phyloP scores from a whole-genome alignment of 2,329 filamentous ascomycete genomes.

The Botrytis porri region DNA sequence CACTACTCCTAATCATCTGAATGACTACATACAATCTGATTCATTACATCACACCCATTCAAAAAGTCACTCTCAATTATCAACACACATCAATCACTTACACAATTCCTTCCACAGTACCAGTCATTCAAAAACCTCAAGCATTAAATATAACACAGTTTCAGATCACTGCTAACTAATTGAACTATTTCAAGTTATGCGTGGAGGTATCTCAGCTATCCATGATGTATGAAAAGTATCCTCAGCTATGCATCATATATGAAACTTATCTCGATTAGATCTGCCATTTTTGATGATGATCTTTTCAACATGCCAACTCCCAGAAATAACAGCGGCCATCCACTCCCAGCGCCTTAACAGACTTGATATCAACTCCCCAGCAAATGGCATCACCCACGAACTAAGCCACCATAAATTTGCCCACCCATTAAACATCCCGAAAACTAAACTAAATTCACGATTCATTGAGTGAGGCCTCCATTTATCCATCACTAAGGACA shows the following conservation, averaged over 20 bases:
- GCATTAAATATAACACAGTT: neutral
- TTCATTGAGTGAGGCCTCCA: accelerated
- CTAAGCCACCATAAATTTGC: neutral
- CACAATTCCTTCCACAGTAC: too few relatives aligned
- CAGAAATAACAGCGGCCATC: neutral
- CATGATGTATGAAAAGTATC: too few relatives aligned
- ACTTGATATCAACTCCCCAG: neutral
- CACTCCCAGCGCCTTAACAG: neutral
- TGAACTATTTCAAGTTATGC: neutral
- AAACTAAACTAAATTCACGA: neutral
- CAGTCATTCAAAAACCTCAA: neutral
- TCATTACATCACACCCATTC: too few relatives aligned
- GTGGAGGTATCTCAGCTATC: neutral
- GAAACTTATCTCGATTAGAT: neutral
- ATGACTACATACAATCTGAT: too few relatives aligned
- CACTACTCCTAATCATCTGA: too few relatives aligned
- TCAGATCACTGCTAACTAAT: neutral
- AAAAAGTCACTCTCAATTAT: too few relatives aligned
- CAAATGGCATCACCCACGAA: neutral
- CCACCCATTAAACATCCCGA: neutral
- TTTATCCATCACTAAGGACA: neutral
- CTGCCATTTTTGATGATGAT: neutral
- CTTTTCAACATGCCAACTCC: neutral
- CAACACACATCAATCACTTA: too few relatives aligned
- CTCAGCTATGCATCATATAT: neutral